A percentile compares a stretch with the other conserved stretches of the same genome.
phyloP scores from a whole-genome alignment of 495 filamentous ascomycete genomes.

The Aspergillus panamensis region DNA sequence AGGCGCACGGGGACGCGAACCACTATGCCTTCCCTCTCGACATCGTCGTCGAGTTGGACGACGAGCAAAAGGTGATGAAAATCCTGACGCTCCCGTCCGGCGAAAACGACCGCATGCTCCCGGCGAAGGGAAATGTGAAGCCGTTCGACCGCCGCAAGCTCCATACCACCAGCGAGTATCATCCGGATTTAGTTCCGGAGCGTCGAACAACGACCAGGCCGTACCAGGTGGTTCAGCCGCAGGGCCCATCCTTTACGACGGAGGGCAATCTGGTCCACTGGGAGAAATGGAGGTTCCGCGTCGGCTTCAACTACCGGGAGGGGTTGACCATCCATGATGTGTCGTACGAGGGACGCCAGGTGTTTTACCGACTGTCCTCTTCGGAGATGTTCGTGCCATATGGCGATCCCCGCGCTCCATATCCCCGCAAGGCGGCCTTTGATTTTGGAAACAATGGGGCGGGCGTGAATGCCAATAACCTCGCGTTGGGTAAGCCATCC shows the following conservation, averaged over 20 bases:
- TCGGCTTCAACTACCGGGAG: conserved; percentile 64
- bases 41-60: conserved; percentile 62
- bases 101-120: conserved; percentile 23
- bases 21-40: conserved; percentile 75
- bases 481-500: conserved; percentile 25
- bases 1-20: conserved; percentile 44
- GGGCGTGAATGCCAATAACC: conserved; percentile 64
- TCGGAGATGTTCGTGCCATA: conserved; percentile 75
- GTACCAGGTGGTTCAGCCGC: conserved; percentile 69
- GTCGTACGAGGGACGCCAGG: conserved; percentile 59
- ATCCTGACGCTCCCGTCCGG: conserved; percentile 39
- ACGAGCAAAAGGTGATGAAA: conserved; percentile 54
- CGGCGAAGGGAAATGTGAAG: conserved; percentile 7
- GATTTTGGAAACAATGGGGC: conserved; percentile 67
- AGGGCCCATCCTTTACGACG: conserved; percentile 65
- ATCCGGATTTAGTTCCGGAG: conserved; percentile 45
- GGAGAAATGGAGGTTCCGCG: conserved; percentile 66
- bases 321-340: conserved; percentile 62
- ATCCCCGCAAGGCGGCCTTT: conserved; percentile 64
- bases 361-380: conserved; percentile 68
- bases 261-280: conserved; percentile 46
- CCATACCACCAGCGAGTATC: conserved; percentile 66
- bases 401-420: conserved; percentile 60
- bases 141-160: conserved; percentile 33
- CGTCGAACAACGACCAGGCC: conserved; percentile 65